Base-by-base conservation (phyloP, 2,329 filamentous ascomycete species). In the Alternaria sp. region DNA sequence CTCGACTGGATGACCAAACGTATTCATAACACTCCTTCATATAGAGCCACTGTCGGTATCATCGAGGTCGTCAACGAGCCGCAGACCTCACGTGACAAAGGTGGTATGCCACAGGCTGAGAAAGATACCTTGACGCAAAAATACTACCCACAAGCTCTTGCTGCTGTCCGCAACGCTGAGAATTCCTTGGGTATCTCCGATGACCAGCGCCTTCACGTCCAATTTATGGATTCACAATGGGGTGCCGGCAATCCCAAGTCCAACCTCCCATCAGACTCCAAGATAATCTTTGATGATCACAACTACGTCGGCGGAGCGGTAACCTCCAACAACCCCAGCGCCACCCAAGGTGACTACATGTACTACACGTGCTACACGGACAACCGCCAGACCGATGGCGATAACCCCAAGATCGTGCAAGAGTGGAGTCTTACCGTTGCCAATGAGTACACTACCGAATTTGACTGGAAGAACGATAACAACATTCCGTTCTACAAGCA, bases 11-110 rank as follows among this genome's bases (percentile, higher is more conserved):
- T 89, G 66, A 82, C 84, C 4, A 79, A 81, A 30, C 77, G 81
- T 24, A 81, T 87, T 58, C 85, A 88, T 69, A 77, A 69, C 6
- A 82, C 80, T 54, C 51, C 75, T 20, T 80, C 80, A n/a, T 86
- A 84, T 68, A 75, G 80, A 51, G 85, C 83, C 43, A 85, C 88
- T 24, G 85, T 86, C 54, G 57, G 57, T 30, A 88, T 87, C 81
- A 74, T 89, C 28, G 82, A 85, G 68, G 73, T 88, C 7, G 78
- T 88, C 52, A 89, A 89, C 65, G 87, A 89, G 69, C 86, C 86
- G 7, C 11, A 73, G 83, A 62, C 63, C 5, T 16, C 12, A 5
- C 61, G 63, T 11, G 63, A 65, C 57, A n/a, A 39, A 4, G 57
- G 57, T 8, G 57, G 57, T 3, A 60, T 60, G 57, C 57, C 67